Percentiles rank a stretch among this genome's conserved stretches.
Evolutionary conservation across 169 alveolate genomes (phyloP).

Genomic region (Cryptosporidium bovis): DNA sequence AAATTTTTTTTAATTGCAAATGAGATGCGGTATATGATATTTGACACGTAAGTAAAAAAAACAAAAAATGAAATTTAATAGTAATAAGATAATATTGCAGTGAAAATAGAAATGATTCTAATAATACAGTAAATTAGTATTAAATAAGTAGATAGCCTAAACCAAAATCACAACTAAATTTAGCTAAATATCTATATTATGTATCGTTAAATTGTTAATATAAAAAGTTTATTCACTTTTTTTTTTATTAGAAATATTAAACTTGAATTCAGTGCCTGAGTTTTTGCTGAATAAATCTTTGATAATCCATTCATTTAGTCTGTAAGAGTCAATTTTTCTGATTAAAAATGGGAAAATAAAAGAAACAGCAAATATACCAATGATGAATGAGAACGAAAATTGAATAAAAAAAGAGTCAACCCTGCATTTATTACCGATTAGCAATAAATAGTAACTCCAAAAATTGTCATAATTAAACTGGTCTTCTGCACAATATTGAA

Average conservation of each 20-base stretch:
- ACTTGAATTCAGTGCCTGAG: background rate
- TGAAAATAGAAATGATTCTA: background rate
- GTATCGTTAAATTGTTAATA: too few species aligned
- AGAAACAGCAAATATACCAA: slow-evolving; percentile 74
- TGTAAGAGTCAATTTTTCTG: slow-evolving; percentile 10
- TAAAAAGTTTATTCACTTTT: background rate
- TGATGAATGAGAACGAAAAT: slow-evolving; percentile 72
- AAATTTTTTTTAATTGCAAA: too few species aligned
- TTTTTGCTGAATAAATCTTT: slow-evolving; percentile 1
- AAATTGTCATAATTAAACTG: slow-evolving; percentile 5
- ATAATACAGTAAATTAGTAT: too few species aligned
- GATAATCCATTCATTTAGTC: slow-evolving; percentile 34
- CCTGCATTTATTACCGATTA: slow-evolving; percentile 63
- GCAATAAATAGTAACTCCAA: slow-evolving; percentile 1
- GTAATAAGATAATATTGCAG: background rate
- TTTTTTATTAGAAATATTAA: background rate
- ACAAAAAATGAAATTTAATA: background rate
- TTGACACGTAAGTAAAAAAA: background rate
- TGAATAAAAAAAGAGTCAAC: slow-evolving; percentile 79
- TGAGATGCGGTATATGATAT: too few species aligned
- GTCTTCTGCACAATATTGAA: slow-evolving; percentile 66
- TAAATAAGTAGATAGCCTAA: too few species aligned
- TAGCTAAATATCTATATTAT: too few species aligned
- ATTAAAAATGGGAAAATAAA: slow-evolving; percentile 64
- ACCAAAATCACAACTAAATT: background rate